Conservation (phyloP, 176 grass and related monocot genomes). For the Hordeum marinum region DNA sequence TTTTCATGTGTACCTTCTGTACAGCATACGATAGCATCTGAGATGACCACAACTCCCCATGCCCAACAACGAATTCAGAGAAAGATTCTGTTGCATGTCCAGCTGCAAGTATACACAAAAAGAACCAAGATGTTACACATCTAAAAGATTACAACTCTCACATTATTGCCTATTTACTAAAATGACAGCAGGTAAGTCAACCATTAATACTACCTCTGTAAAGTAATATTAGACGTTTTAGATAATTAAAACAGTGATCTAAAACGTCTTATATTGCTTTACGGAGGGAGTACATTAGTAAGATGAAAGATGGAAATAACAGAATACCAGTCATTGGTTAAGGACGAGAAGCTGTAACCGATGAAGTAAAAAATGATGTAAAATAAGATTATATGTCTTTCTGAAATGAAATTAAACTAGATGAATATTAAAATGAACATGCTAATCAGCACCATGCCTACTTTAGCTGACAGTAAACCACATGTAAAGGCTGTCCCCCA, state of each 20-base stretch:
- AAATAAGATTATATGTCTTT: background rate
- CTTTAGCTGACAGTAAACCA: background rate
- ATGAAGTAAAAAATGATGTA: background rate
- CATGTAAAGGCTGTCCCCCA: background rate
- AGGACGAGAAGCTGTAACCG: background rate
- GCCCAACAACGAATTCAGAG: conserved; percentile 92
- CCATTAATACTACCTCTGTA: too few species aligned
- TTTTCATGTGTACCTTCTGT: conserved; percentile 66
- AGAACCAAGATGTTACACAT: conserved; percentile 18
- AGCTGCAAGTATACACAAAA: conserved; percentile 56
- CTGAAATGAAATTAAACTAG: conserved; percentile 6
- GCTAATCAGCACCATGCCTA: conserved; percentile 4
- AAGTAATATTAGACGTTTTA: too few species aligned
- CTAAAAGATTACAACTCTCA: background rate
- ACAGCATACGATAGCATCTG: conserved; percentile 89
- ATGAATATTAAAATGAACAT: background rate
- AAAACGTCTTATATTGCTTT: too few species aligned
- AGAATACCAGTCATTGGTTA: background rate
- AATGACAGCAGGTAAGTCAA: background rate
- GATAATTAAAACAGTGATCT: too few species aligned
- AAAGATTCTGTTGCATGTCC: conserved; percentile 97
- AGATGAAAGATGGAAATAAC: background rate
- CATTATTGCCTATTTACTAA: background rate
- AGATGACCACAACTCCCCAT: conserved; percentile 98
- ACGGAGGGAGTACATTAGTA: background rate